Evolutionary conservation across 345 rosid species (phyloP), one percentile per base, ranked within the genome.

Genomic region (Mallotus nudiflorus): DNA sequence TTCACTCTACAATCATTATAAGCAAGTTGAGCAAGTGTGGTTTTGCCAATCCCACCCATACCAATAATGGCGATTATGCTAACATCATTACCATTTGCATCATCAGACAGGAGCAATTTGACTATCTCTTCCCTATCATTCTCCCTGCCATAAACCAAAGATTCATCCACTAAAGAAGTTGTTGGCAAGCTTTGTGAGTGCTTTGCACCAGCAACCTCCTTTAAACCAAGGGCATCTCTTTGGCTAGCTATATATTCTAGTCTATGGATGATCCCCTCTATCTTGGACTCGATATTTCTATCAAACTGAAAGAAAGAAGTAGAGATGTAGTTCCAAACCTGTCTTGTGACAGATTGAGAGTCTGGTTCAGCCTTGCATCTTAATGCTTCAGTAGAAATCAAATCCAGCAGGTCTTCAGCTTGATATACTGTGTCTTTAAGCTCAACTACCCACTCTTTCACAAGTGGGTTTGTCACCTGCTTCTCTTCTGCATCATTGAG

Each of bases 401-500:
- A 64, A 0, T 72, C 76, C 33, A 72, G 11, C 6, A 72, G 7
- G 70, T 65, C 76, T 18, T 72, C 70, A 1, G 70, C 76, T 53
- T 65, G 65, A 55, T 54, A 72, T 4, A 45, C 56, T 28, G 65
- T 29, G 11, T 65, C 56, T 46, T 56, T 55, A 16, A 65, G 52
- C 20, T 72, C 70, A 33, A 44, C 37, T 20, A 65, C 24, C 76
- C 76, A 65, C 3, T 54, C 20, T 35, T 29, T 16, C 46, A 65
- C 54, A 9, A 22, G 10, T 3, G 44, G 8, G 13, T 57, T 27
- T 13, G 18, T 45, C 10, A 55, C 20, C 53, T 56, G 58, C 76
- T 64, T 72, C 64, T 65, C 65, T 69, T 65, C 65, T 11, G 76
- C 70, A 35, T 65, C 64, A 27, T 54, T 46, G 27, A 72, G 63